Percentiles rank a stretch among this genome's conserved stretches.
Evolutionary conservation across 768 basidiomycete genomes (phyloP).

Genomic region (Candolleomyces aberdarensis): DNA sequence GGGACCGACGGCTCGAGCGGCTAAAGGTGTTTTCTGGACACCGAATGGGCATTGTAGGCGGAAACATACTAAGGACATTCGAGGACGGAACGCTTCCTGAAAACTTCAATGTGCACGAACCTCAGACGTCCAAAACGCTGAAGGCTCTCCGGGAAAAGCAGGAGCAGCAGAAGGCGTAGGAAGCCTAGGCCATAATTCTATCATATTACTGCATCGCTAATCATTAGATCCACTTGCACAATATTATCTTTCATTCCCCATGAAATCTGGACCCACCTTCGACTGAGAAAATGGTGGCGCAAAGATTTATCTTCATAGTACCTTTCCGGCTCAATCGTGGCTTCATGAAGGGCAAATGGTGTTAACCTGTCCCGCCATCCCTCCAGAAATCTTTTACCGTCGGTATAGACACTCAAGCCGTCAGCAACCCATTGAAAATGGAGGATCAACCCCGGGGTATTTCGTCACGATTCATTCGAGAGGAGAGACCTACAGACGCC

Average conservation of each 20-base stretch:
- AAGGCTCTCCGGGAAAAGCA: conserved; percentile 27
- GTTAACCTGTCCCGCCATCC: no score
- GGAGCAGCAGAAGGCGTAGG: conserved; percentile 4
- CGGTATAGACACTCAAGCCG: neutral
- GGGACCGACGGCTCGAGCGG: conserved; percentile 83
- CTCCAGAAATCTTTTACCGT: neutral
- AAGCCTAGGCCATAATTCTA: neutral
- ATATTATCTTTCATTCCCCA: no score
- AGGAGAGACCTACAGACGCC: neutral
- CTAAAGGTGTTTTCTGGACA: conserved; percentile 84
- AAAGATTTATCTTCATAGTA: neutral
- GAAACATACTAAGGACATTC: conserved; percentile 80
- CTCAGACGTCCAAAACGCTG: conserved; percentile 38
- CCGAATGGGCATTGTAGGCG: conserved; percentile 72
- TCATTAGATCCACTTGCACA: neutral
- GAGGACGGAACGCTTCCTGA: conserved; percentile 71
- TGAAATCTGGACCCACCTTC: no score
- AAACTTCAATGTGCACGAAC: conserved; percentile 40
- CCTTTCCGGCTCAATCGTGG: neutral
- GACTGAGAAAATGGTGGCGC: no score
- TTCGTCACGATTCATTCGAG: neutral
- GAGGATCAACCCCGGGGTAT: neutral
- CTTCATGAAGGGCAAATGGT: neutral
- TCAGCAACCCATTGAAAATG: neutral
- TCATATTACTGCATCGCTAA: neutral